phyloP scores from a whole-genome alignment of 257 asterid species.

The Salvia hispanica region DNA sequence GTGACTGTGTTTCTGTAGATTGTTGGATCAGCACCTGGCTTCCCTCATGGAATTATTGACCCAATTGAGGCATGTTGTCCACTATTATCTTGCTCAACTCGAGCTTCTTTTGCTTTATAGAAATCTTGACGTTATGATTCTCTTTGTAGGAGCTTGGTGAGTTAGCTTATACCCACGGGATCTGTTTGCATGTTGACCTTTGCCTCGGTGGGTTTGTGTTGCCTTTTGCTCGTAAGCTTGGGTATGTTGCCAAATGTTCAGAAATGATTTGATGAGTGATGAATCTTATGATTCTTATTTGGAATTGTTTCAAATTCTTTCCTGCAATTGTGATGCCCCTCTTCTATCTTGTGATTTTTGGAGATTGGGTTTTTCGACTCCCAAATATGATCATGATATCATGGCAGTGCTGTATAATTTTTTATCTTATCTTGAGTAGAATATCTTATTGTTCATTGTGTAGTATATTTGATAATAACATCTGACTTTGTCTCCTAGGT shows the following conservation, averaged over 20 bases:
- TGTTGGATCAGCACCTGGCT: constrained; percentile 99
- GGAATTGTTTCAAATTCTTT: constrained; percentile 22
- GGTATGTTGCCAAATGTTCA: constrained; percentile 52
- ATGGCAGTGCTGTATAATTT: neutral
- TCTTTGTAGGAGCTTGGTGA: constrained; percentile 86
- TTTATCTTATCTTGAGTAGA: neutral
- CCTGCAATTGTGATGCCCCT: neutral
- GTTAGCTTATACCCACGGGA: constrained; percentile 61
- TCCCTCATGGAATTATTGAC: constrained; percentile 99
- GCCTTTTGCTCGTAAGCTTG: constrained; percentile 97
- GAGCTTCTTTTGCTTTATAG: constrained; percentile 24
- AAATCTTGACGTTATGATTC: constrained; percentile 25
- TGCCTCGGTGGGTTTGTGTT: constrained; percentile 98
- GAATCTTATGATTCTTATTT: constrained; percentile 2
- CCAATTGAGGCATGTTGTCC: constrained; percentile 80
- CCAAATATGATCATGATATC: neutral
- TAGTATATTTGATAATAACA: constrained; percentile 25
- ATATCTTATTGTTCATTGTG: constrained; percentile 12
- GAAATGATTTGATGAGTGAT: constrained; percentile 16
- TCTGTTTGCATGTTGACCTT: constrained; percentile 95
- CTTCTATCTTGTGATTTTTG: constrained; percentile 14
- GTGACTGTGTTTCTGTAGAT: constrained; percentile 50
- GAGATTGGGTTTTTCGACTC: neutral
- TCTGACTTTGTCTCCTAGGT: constrained; percentile 47
- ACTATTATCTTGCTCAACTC: constrained; percentile 15